These are phyloP conservation scores for Nicotiana rustica DNA, from an alignment of 305 asterid species.

Conservation along the genomic window DNA sequence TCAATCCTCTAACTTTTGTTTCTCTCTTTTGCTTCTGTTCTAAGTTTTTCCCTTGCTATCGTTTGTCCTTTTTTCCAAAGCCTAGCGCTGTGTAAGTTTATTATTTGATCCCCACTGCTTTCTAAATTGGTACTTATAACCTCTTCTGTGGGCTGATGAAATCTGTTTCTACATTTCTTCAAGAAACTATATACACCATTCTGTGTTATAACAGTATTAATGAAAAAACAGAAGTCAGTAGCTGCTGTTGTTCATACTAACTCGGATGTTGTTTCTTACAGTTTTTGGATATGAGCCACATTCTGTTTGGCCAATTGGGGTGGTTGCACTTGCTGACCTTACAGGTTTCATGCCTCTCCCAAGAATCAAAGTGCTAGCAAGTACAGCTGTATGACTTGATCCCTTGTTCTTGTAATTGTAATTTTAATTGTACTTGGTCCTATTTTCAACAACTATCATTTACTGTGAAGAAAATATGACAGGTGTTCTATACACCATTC, in stretches of 20 bases:
- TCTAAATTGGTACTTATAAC: not conserved
- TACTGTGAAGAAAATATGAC: slow-evolving; percentile 38
- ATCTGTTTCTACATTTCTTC: not conserved
- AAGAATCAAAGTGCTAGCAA: slow-evolving; percentile 89
- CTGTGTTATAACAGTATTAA: not conserved
- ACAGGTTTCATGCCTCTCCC: slow-evolving; percentile 88
- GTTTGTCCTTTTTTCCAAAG: not conserved
- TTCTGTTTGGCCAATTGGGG: slow-evolving; percentile 97
- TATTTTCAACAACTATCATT: slow-evolving; percentile 29
- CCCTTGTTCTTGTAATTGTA: slow-evolving; percentile 23
- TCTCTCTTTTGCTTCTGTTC: not conserved
- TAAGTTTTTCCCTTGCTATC: not conserved
- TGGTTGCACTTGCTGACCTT: slow-evolving; percentile 78
- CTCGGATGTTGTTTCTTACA: slow-evolving; percentile 42
- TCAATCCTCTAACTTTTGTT: not conserved
- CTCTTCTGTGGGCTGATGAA: not conserved
- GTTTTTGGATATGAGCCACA: slow-evolving; percentile 98
- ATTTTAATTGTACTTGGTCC: not conserved
- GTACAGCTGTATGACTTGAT: slow-evolving; percentile 78
- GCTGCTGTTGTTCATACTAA: slow-evolving; percentile 4
- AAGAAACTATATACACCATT: not conserved
- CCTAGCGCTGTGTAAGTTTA: not conserved
- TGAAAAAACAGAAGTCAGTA: not conserved
- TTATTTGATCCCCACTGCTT: not conserved
- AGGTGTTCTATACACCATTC: slow-evolving; percentile 94